These are phyloP conservation scores for Stachybotrys elegans DNA, from an alignment of 2,329 filamentous ascomycete species.

Conservation along the genomic window DNA sequence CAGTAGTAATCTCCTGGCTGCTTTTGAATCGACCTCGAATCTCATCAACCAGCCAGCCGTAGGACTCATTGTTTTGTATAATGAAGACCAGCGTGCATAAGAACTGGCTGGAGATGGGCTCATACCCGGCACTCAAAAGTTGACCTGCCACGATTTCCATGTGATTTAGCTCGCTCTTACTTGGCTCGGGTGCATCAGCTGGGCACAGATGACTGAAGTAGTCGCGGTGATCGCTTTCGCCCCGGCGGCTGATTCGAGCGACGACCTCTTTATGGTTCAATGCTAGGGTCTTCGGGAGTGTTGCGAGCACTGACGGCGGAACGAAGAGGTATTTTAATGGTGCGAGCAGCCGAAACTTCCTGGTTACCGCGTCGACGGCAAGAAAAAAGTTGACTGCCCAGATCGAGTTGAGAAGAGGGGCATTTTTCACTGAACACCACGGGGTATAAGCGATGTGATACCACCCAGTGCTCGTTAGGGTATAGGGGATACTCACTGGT, in stretches of 20 bases:
- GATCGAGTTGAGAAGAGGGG: background rate
- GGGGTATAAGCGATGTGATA: no score
- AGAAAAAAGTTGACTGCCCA: slow-evolving; percentile 1
- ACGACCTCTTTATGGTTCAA: background rate
- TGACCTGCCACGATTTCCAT: background rate
- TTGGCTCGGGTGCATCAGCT: background rate
- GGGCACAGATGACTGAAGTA: background rate
- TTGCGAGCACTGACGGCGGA: background rate
- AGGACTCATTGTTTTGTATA: background rate
- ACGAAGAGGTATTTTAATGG: background rate
- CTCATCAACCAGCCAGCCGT: background rate
- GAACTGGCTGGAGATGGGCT: background rate
- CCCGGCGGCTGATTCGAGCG: background rate
- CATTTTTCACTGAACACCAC: background rate
- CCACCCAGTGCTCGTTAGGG: no score
- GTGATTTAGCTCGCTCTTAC: background rate
- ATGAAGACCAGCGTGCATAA: background rate
- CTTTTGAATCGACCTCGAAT: background rate
- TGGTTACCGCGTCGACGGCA: background rate
- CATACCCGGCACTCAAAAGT: background rate
- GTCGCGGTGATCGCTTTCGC: background rate
- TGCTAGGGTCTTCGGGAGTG: background rate
- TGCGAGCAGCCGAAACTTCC: background rate
- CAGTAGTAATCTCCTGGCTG: background rate
- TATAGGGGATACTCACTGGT: background rate